Base-by-base conservation (phyloP, 805 yeast genomes). In the Candida namnaoensis region DNA sequence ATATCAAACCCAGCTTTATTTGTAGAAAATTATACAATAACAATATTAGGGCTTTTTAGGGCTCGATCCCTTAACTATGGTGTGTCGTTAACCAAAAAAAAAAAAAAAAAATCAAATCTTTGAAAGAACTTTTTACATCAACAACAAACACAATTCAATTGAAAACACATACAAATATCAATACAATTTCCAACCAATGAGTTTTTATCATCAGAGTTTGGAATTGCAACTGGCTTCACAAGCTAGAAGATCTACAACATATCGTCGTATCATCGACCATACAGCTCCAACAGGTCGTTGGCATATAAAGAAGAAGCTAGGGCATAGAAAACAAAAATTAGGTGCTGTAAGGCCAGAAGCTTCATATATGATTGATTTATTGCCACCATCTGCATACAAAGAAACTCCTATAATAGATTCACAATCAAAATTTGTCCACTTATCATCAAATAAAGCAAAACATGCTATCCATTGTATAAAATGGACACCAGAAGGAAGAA, bases 401-500 rank as follows among this genome's bases (percentile, higher is more conserved):
- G 53, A 60, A 10, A 64, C 67, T 32, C 76, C 81, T 0, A 64
- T 77, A 1, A 65, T 82, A 44, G 88, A 88, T 54, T 58, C 80
- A 9, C 79, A 81, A 39, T 74, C 86, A 26, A 88, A 88, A 54
- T 88, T 91, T 59, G 93, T 88, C 5, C 98, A 91, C 64, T 72
- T 90, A 38, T 81, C 95, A 44, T 80, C 93, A 15, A 93, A 91
- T 65, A 93, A 93, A 62, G 87, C 88, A 10, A 82, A 84, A 54
- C 96, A 91, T 64, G 86, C 95, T 3, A 87, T 90, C 40, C 85
- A 87, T 52, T 81, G 90, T 2, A 80, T 87, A n/a, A 78, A 76
- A 58, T 91, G 97, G 96, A 93, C 99, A 0, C 98, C 98, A 0
- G 97, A 88, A 51, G 98, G 96, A 0, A 71, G 97, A 50, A 68